Evolutionary conservation across 257 asterid genomes (phyloP), one percentile per base, ranked within the genome.

Genomic region (Primulina eburnea): DNA sequence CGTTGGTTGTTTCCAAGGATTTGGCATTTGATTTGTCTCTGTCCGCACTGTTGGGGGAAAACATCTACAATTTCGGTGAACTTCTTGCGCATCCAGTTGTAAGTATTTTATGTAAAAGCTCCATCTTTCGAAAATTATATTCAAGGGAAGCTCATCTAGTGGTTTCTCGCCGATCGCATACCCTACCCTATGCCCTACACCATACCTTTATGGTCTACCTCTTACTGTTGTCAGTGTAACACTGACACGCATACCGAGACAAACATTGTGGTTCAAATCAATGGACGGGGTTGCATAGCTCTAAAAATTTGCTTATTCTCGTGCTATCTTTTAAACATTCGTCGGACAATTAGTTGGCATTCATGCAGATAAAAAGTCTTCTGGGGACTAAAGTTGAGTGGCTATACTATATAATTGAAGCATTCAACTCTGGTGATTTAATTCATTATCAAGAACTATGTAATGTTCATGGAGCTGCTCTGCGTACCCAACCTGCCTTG

Each of bases 41-140:
- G 3, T 85, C 98, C 14, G 98, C 98, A n/a, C 78, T 92, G 78
- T 83, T 92, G 85, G 98, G 98, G 76, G 98, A 92, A 12, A 92
- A 92, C 82, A 88, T 92, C 73, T 92, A 89, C 92, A 92, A 92
- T 85, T 92, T 92, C 57, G 96, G 96, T 16, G 98, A 92, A 82
- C 85, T 92, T 64, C 96, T 92, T 79, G 96, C 98, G 11, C 98
- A 92, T 82, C 98, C 96, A 65, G 89, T 92, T 76, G 98, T 92
- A 85, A 88, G 98, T 82, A 55, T 50, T 60, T 32, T 50, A 50
- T 33, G 34, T 40, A 34, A 20, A 56, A 17, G 63, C 73, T 73
- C 58, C 38, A 47, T 53, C 21, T 74, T 79, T 71, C 62, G 20
- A 56, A 29, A 43, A 43, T 43, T 2, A 43, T 43, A 43, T 66